Conservation (phyloP, 2,329 filamentous ascomycete species). For the Paraconiothyrium brasiliense region DNA sequence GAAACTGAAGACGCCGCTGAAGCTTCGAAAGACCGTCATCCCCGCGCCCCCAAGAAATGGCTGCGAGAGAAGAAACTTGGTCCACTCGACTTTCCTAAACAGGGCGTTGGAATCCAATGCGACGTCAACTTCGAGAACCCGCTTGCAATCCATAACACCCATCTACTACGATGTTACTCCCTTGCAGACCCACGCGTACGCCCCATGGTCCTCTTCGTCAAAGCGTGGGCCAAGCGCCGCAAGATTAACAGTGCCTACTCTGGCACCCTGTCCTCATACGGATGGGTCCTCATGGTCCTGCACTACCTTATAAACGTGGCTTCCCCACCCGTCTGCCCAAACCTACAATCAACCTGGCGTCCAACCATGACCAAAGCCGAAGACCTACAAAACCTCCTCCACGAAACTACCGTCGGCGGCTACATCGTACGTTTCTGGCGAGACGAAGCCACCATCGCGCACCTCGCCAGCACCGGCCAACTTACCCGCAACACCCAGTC, state of each 20-base stretch:
- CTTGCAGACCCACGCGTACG: constrained; percentile 80
- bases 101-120: constrained; percentile 82
- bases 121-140: constrained; percentile 93
- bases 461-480: constrained; percentile 65
- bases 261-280: constrained; percentile 87
- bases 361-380: constrained; percentile 25
- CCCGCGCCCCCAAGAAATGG: constrained; percentile 49
- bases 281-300: constrained; percentile 90
- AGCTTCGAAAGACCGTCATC: constrained; percentile 29
- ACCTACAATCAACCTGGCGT: constrained; percentile 71
- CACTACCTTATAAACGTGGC: constrained; percentile 89
- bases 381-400: constrained; percentile 49
- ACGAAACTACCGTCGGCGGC: constrained; percentile 65
- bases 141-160: constrained; percentile 83
- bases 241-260: constrained; percentile 88
- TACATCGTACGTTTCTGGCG: constrained; percentile 81
- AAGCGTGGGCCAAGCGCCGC: constrained; percentile 87
- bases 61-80: constrained; percentile 57
- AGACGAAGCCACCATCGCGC: constrained; percentile 73
- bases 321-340: constrained; percentile 82
- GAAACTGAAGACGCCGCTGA: constrained; percentile 1
- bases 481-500: constrained; percentile 75
- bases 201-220: constrained; percentile 84
- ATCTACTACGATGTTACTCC: constrained; percentile 83
- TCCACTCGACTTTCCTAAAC: constrained; percentile 78